phyloP scores from a whole-genome alignment of 1,139 yeast species.

The Geotrichum carabidarum region DNA sequence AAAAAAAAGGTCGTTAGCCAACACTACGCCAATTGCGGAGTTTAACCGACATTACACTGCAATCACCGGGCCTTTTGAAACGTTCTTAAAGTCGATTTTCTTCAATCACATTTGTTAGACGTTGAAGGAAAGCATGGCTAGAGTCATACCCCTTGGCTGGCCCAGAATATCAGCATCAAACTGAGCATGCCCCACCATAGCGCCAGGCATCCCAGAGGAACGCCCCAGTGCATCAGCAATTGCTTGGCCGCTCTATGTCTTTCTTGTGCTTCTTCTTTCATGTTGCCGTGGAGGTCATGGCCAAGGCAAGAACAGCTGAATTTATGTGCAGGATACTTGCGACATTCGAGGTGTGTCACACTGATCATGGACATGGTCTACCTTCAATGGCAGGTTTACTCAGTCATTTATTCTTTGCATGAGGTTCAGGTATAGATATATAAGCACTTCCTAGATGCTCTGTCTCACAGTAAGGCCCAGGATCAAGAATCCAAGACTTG shows the following conservation, averaged over 20 bases:
- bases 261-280: too few species aligned
- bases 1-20: neutral
- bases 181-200: constrained; percentile 22
- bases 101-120: neutral
- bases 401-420: too few species aligned
- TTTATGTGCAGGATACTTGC: too few species aligned
- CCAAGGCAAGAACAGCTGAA: too few species aligned
- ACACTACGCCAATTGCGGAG: neutral
- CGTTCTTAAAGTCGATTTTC: constrained; percentile 11
- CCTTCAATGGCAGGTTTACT: too few species aligned
- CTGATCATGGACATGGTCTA: too few species aligned
- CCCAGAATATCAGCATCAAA: constrained; percentile 19
- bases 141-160: constrained; percentile 15
- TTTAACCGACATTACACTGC: constrained; percentile 13
- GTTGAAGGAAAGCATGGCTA: neutral
- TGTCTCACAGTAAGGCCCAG: too few species aligned
- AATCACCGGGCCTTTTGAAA: constrained; percentile 8
- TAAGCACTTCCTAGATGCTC: too few species aligned
- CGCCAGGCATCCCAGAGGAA: constrained; percentile 17
- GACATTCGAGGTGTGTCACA: too few species aligned
- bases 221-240: constrained; percentile 15
- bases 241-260: neutral
- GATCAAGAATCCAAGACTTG: too few species aligned
- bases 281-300: too few species aligned
- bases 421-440: too few species aligned